Evolutionary conservation across 176 grass and related monocot genomes (phyloP), one percentile per base, ranked within the genome.

Genomic region (Otatea glauca): DNA sequence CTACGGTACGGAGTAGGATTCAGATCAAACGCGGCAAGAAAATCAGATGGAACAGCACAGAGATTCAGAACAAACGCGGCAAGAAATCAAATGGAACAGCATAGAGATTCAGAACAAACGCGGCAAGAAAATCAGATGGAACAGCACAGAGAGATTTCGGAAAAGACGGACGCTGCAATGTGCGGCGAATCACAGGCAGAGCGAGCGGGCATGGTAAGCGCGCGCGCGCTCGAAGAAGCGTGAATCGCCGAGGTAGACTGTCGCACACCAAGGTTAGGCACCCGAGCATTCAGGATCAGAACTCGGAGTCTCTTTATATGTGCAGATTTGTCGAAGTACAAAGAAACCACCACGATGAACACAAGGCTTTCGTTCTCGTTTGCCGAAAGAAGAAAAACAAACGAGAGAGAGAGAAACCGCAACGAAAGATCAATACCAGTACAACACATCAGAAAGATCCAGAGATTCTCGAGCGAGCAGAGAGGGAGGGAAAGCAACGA

Each of bases 251-350:
- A 9, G 0, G 0, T 15, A 27, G 78, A 62, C 32, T 86, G 0
- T 79, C 14, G 76, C 84, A 86, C 84, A 86, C 84, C 84, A 86
- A 86, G 84, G 84, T 86, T 86, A 79, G 84, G 65, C 70, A 34
- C 66, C 84, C 84, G 56, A 70, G 75, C 63, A 79, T 51, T 27
- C 84, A 79, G 84, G 75, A 86, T 86, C 84, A 79, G 0, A 79
- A 72, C 75, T 71, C 68, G 75, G 55, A 54, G 84, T 68, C 75
- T 86, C 75, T 86, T 86, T 79, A 64, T 21, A 86, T 86, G 84
- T 86, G 84, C 65, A 0, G 44, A 83, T 1, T 0, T 7, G 18
- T 20, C 50, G 0, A 49, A 1, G 11, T 5, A 49, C 0, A 44
- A 14, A 17, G 17, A 51, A n/a, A 9, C 20, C 6, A n/a, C 1